Percentiles rank a stretch among this genome's conserved stretches.
Conservation (phyloP, 192 early-diverging fungal genomes). For the Gryganskiella cystojenkinii region DNA sequence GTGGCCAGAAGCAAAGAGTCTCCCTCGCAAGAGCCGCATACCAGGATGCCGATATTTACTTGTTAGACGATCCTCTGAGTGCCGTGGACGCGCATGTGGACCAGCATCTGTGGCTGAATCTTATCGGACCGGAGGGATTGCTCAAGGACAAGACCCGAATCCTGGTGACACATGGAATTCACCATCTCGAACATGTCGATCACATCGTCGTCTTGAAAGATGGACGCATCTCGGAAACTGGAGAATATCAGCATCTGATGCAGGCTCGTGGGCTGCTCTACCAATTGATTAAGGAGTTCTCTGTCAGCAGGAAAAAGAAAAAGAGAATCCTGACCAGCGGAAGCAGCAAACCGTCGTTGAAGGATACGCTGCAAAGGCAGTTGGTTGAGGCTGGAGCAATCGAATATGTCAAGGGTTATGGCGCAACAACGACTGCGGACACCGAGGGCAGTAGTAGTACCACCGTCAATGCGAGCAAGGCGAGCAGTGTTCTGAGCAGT, state of each 20-base stretch:
- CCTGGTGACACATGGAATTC: constrained; percentile 83
- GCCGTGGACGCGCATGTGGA: constrained; percentile 67
- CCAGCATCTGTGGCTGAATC: constrained; percentile 40
- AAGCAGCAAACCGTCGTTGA: constrained; percentile 4
- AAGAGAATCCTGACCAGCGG: neutral
- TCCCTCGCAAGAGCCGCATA: constrained; percentile 86
- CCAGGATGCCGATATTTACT: constrained; percentile 77
- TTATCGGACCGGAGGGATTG: constrained; percentile 83
- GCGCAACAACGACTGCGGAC: neutral
- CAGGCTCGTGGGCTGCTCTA: constrained; percentile 62
- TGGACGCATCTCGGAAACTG: constrained; percentile 73
- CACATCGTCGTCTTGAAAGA: constrained; percentile 74
- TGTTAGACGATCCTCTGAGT: constrained; percentile 89
- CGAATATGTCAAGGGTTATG: neutral
- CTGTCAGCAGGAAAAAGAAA: constrained; percentile 54
- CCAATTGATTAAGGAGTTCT: constrained; percentile 74
- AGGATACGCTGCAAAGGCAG: neutral
- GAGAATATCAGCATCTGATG: constrained; percentile 73
- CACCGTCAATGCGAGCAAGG: neutral
- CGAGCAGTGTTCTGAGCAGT: constrained; percentile 5
- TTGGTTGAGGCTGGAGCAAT: constrained; percentile 10
- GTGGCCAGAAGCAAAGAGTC: constrained; percentile 91
- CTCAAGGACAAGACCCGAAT: constrained; percentile 80
- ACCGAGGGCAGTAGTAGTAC: constrained; percentile 13
- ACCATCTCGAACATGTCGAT: constrained; percentile 76